Base-by-base conservation (phyloP, 495 filamentous ascomycete genomes). In the Monascus purpureus region DNA sequence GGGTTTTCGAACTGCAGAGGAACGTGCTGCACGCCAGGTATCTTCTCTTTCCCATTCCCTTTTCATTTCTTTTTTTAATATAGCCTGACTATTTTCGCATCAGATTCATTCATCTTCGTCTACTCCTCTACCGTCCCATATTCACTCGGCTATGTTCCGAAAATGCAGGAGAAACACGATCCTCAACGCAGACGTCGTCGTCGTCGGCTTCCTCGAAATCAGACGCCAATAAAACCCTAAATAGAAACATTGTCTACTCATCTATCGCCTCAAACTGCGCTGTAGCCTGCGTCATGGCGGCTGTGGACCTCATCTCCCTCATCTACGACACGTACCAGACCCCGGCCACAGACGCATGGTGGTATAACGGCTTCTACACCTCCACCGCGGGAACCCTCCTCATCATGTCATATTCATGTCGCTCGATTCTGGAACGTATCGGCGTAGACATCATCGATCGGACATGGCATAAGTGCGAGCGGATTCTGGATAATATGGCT, bases 51-150 rank as follows among this genome's bases (percentile, higher is more conserved):
- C 13, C 11, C 8, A 31, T 13, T 17, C 25, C 24, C 28, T 5
- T 20, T 12, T 1, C 16, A 22, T 6, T 29, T 14, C 12, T 28
- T 17, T 22, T 6, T 27, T 28, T n/a, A n/a, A n/a, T n/a, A n/a
- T n/a, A n/a, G n/a, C 8, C 38, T 43, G 12, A 37, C 6, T 13
- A n/a, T 22, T 0, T 11, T 24, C 6, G 22, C 22, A 24, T n/a
- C n/a, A 65, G 64, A 45, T 66, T 56, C 29, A 49, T 64, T 1
- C 53, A 65, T 35, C 45, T 67, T 9, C 52, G 50, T 8, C 39
- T 67, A 9, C 54, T 64, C 14, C 50, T 68, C 15, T 61, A 65
- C 37, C 59, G 64, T 3, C 61, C 62, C 1, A 63, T 62, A 29
- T 59, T 68, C 18, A 57, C 57, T 3, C 57, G 59, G 19, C 39